Percentiles rank a stretch among this genome's conserved stretches.
Evolutionary conservation across 140 eudicot genomes (phyloP).

Genomic region (Erigeron philadelphicus): DNA sequence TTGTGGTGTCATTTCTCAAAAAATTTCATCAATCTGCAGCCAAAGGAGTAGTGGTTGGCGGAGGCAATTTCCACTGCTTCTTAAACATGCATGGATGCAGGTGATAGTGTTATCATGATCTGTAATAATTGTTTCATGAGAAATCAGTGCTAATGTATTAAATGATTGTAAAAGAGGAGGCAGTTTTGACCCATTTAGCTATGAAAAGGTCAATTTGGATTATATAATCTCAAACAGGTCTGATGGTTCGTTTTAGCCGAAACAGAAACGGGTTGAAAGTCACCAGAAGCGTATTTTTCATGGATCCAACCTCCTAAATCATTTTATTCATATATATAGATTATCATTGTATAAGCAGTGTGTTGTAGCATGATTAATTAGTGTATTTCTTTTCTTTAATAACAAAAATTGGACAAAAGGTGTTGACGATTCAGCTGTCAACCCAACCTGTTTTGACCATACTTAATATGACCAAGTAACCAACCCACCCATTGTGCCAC

Average conservation of each 20-base stretch:
- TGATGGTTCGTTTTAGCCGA: neutral
- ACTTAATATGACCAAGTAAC: neutral
- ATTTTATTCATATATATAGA: neutral
- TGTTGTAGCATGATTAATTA: too few species aligned
- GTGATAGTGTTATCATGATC: constrained; percentile 29
- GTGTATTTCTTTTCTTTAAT: too few species aligned
- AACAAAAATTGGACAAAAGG: neutral
- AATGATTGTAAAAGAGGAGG: neutral
- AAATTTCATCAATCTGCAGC: constrained; percentile 35
- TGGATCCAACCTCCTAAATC: neutral
- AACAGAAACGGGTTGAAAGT: neutral
- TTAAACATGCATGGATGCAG: constrained; percentile 99
- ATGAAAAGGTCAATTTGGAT: too few species aligned
- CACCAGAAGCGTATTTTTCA: neutral
- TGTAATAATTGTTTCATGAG: constrained; percentile 15
- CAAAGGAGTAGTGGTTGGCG: constrained; percentile 68
- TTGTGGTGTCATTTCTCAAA: constrained; percentile 78
- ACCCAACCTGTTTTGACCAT: neutral
- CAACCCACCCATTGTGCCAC: neutral
- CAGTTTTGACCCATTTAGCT: neutral
- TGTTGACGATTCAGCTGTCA: neutral
- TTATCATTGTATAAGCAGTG: neutral
- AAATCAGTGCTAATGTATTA: neutral
- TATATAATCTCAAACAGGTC: too few species aligned
- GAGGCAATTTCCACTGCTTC: constrained; percentile 79